Evolutionary conservation across 208 protist species (phyloP).

Genomic region (Acanthamoeba healyi): DNA sequence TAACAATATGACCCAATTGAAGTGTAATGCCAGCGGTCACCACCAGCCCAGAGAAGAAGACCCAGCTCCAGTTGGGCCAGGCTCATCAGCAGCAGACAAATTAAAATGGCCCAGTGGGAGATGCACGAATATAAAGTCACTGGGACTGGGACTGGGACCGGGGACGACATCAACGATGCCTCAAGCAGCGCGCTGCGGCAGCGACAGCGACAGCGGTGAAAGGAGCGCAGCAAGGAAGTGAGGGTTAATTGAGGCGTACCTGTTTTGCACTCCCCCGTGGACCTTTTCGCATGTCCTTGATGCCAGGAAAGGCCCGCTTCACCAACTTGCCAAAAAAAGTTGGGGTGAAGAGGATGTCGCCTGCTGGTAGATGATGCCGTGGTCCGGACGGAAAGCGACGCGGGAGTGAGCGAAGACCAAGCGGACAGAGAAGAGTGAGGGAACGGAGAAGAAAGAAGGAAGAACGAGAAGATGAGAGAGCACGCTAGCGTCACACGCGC

Average conservation of each 20-base stretch:
- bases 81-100: background rate
- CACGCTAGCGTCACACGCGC: background rate
- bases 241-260: background rate
- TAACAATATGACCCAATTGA: background rate
- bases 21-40: background rate
- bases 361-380: background rate
- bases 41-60: background rate
- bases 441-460: background rate
- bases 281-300: slow-evolving; percentile 53
- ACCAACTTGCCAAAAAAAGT: slow-evolving; percentile 38
- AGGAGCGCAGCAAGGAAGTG: background rate
- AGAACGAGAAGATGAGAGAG: background rate
- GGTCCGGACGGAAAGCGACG: background rate
- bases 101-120: too few relatives aligned
- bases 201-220: background rate
- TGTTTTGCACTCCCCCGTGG: slow-evolving; percentile 53
- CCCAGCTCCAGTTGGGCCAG: background rate
- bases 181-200: too few relatives aligned
- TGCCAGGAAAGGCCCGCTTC: background rate
- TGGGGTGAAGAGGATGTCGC: background rate
- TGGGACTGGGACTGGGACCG: too few relatives aligned
- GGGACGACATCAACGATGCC: too few relatives aligned
- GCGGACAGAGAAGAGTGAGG: background rate
- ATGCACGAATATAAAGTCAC: too few relatives aligned
- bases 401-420: background rate